phyloP scores from a whole-genome alignment of 2,329 filamentous ascomycete genomes.

The Trichoderma gracile region DNA sequence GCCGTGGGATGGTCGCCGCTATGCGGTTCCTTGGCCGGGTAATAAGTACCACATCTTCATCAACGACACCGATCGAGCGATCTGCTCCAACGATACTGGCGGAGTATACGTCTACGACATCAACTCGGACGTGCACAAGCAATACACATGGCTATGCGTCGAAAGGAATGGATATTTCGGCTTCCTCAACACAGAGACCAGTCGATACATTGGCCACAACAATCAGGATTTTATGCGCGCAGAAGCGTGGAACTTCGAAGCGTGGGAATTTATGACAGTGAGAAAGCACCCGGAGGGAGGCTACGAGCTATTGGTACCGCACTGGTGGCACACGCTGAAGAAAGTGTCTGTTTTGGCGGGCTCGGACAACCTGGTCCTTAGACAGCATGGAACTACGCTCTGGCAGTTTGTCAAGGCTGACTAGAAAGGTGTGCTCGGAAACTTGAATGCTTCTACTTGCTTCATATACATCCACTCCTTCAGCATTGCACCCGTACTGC shows the following conservation, averaged over 20 bases:
- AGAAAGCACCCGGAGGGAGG: constrained; percentile 24
- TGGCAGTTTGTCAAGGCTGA: constrained; percentile 26
- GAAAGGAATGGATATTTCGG: constrained; percentile 26
- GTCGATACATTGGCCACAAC: constrained; percentile 23
- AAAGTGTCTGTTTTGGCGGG: constrained; percentile 1
- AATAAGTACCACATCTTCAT: constrained; percentile 29
- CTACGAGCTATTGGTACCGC: constrained; percentile 26
- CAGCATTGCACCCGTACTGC: neutral
- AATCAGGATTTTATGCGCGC: constrained; percentile 3
- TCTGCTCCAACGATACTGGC: constrained; percentile 21
- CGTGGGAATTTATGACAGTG: constrained; percentile 18
- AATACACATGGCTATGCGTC: constrained; percentile 23
- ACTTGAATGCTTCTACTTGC: neutral
- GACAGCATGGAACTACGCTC: constrained; percentile 15
- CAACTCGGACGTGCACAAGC: neutral
- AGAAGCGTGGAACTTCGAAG: neutral
- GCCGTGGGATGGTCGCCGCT: neutral
- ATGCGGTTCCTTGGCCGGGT: constrained; percentile 28
- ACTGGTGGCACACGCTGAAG: constrained; percentile 23
- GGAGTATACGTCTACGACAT: constrained; percentile 11
- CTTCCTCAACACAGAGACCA: constrained; percentile 18
- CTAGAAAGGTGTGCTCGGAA: neutral
- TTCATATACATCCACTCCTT: neutral
- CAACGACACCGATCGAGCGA: constrained; percentile 14
- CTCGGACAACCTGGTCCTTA: constrained; percentile 6